Evolutionary conservation across 495 filamentous ascomycete genomes (phyloP).

Genomic region (Daldinia grandis): DNA sequence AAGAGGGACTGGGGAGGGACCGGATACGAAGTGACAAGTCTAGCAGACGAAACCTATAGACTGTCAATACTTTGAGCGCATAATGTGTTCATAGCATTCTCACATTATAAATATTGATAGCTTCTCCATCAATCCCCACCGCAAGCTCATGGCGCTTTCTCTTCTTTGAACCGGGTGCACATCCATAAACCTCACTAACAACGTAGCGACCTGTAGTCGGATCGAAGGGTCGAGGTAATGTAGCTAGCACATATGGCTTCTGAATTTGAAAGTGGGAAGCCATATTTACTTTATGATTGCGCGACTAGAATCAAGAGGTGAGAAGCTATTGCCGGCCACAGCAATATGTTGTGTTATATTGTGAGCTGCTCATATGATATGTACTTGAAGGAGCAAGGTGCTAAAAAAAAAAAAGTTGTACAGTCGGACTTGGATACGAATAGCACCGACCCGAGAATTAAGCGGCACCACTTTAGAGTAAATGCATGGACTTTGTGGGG

Average conservation of each 20-base stretch:
- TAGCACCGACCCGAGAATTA: slow-evolving; percentile 27
- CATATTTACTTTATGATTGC: slow-evolving; percentile 45
- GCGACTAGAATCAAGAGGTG: neutral
- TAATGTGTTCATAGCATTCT: neutral
- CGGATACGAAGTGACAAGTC: slow-evolving; percentile 83
- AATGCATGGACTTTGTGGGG: neutral
- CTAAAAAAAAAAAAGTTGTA: slow-evolving; percentile 44
- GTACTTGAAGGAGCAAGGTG: slow-evolving; percentile 1
- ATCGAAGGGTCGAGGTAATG: slow-evolving; percentile 71
- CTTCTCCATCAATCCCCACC: slow-evolving; percentile 88
- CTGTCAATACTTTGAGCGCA: slow-evolving; percentile 9
- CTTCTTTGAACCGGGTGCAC: slow-evolving; percentile 74
- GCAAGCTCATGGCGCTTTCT: slow-evolving; percentile 85
- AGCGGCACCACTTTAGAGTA: neutral
- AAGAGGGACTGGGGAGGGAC: slow-evolving; percentile 82
- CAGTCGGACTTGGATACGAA: slow-evolving; percentile 16
- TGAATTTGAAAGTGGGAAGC: slow-evolving; percentile 63
- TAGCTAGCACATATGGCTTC: slow-evolving; percentile 68
- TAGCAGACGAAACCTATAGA: slow-evolving; percentile 77
- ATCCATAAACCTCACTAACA: slow-evolving; percentile 75
- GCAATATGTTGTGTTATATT: neutral
- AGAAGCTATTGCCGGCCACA: neutral
- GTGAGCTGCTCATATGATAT: slow-evolving; percentile 8
- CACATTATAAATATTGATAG: slow-evolving; percentile 93
- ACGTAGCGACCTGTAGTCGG: slow-evolving; percentile 66